Evolutionary conservation across 2,329 filamentous ascomycete genomes (phyloP), one percentile per base, ranked within the genome.

Genomic region (Amylocarpus encephaloides): DNA sequence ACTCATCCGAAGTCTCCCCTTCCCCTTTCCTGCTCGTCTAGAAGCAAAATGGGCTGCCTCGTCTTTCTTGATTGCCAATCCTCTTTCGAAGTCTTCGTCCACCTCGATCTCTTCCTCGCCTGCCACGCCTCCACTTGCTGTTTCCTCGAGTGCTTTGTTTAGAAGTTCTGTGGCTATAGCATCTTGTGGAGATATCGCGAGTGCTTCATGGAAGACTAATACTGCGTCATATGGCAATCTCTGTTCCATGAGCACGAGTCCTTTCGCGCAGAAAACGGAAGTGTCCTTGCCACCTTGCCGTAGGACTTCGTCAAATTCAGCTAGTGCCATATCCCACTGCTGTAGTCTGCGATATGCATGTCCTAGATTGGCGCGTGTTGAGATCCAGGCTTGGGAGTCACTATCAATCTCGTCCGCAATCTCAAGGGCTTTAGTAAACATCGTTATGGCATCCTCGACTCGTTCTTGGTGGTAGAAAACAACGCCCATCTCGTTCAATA

Each of bases 401-500:
- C 88, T 86, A 55, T 89, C 85, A 54, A 94, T 89, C 34, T 92
- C 84, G 3, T 83, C 78, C 2, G 90, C 87, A 47, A 95, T 80
- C 43, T 78, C 73, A 15, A 98, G 78, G 0, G 93, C 88, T 54
- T 83, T 80, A 6, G 77, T 76, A 67, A 98, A 97, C 55, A 91
- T 80, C 29, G 81, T 77, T 9, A 88, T 81, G 0, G 93, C 89
- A 19, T 86, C 83, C 52, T 82, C 76, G 6, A 89, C 79, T 45
- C 86, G 80, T 59, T 88, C 83, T 66, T 96, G 89, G 66, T 97
- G 90, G 65, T 95, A 98, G 58, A 89, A 85, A n/a, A 96, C 90
- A 3, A 97, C 84, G 3, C 92, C 94, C 71, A 97, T 85, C 70
- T 98, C 93, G 66, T 98, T 98, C 49, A 98, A 76, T 3, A 98